Base-by-base conservation (phyloP, 164 flowering plant species). In the Vitis cinerea region DNA sequence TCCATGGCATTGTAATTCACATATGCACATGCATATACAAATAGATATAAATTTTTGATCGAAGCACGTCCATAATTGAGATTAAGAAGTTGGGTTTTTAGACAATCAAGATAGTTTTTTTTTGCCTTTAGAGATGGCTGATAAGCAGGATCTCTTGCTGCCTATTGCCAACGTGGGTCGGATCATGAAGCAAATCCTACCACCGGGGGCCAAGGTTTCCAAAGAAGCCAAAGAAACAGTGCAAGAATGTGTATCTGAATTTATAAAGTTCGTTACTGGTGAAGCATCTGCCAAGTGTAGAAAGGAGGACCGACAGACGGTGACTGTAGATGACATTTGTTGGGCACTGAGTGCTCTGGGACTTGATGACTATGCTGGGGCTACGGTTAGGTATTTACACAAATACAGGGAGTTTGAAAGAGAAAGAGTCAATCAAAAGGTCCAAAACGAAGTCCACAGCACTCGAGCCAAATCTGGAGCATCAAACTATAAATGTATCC, bases 271-370 rank as follows among this genome's bases (percentile, higher is more conserved):
- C 65, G 89, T 91, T 3, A 91, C 97, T 0, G 79, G 83, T 6
- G 97, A 91, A 76, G 97, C 94, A n/a, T 81, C 94, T 9, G 89
- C 85, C 71, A 88, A 82, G 82, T 91, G 97, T 78, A 89, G 80
- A 70, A 87, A 81, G 75, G 97, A 91, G 88, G 89, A 89, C 72
- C 84, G 97, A n/a, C 89, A 87, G 83, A 91, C 97, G 2, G 81
- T 91, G 61, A 91, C 88, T 60, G 97, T 94, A 67, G 94, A 89
- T 16, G 97, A 91, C 78, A 80, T 91, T 70, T 86, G 90, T 70
- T 91, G 92, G 92, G 92, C 97, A 61, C 71, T 91, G 15, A 77
- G 75, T 3, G 54, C 86, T 48, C 80, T 89, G 69, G 97, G 97
- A 47, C 84, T 91, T 66, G 94, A 91, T 64, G 72, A 84, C 61